phyloP scores from a whole-genome alignment of 2,329 filamentous ascomycete genomes.

The Claviceps spartinae region DNA sequence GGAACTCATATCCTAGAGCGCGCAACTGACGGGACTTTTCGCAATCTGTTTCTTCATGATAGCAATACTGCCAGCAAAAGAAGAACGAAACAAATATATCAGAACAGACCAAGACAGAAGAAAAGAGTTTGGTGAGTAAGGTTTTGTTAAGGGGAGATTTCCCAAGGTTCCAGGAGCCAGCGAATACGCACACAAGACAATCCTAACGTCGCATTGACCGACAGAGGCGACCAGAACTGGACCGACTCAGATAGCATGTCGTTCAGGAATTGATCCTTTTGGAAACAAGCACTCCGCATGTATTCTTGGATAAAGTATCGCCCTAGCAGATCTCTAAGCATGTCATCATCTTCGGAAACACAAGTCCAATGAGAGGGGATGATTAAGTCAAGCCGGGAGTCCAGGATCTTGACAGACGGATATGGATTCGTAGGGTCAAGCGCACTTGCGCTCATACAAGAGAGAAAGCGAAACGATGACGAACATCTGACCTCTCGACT shows the following conservation, averaged over 20 bases:
- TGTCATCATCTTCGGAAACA: background rate
- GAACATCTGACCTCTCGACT: background rate
- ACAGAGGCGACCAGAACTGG: background rate
- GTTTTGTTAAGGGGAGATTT: background rate
- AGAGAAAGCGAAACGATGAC: background rate
- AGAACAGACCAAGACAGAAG: background rate
- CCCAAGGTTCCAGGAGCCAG: conserved; percentile 8
- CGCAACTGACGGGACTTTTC: conserved; percentile 15
- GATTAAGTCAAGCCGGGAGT: background rate
- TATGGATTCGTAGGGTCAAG: background rate
- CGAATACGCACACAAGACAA: conserved; percentile 1
- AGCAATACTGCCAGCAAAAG: background rate
- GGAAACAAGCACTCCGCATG: background rate
- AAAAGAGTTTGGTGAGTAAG: background rate
- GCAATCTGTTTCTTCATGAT: conserved; percentile 5
- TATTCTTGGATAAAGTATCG: conserved; percentile 1
- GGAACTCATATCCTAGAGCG: conserved; percentile 16
- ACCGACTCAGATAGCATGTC: background rate
- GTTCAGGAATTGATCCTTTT: background rate
- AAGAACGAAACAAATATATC: background rate
- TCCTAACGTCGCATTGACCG: conserved; percentile 1
- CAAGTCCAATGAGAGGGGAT: background rate
- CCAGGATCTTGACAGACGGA: background rate
- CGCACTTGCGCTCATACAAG: background rate
- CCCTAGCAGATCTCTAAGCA: background rate